Evolutionary conservation across 371 early-diverging fungal genomes (phyloP), one percentile per base, ranked within the genome.

Genomic region (Capillidium heterosporum): DNA sequence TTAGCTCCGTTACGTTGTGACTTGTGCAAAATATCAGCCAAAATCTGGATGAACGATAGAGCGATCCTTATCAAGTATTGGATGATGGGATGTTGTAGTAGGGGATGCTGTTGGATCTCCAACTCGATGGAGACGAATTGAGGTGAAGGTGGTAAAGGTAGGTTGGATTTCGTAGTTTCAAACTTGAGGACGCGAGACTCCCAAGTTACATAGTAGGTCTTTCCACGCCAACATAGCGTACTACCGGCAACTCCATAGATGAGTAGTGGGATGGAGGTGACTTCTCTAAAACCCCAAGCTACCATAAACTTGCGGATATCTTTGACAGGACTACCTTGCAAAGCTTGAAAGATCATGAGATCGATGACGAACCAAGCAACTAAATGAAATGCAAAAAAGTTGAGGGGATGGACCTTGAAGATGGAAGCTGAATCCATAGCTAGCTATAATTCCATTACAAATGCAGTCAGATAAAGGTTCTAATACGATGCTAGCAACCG

Each of bases 401-500:
- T 53, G 31, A 53, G 48, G 0, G 65, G 57, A 27, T 75, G 66
- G 7, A 69, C 60, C 23, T 67, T 71, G 57, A 75, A 81, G 21
- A 78, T 67, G 31, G 64, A 39, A 48, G 63, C n/a, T 62, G 46
- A 63, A 81, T 32, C 66, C 84, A 57, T 70, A 78, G 1, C 85
- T 77, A 1, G 85, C 85, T 57, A 86, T 67, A 1, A 78, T 28
- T 7, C 87, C 89, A 65, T 81, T 76, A 17, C 90, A 60, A 29
- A 94, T 67, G 13, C 86, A 88, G 66, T 94, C 95, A 4, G 90
- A 86, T 31, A 92, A 74, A 2, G 96, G 95, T 62, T 96, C 96
- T 1, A 82, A 66, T 5, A 89, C 58, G 1, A 93, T 95, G 0
- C 91, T 91, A 11, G 73, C 73, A 0, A 84, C 76, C 10, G 89